Base-by-base conservation (phyloP, 2,329 filamentous ascomycete species). In the Truncatella angustata region DNA sequence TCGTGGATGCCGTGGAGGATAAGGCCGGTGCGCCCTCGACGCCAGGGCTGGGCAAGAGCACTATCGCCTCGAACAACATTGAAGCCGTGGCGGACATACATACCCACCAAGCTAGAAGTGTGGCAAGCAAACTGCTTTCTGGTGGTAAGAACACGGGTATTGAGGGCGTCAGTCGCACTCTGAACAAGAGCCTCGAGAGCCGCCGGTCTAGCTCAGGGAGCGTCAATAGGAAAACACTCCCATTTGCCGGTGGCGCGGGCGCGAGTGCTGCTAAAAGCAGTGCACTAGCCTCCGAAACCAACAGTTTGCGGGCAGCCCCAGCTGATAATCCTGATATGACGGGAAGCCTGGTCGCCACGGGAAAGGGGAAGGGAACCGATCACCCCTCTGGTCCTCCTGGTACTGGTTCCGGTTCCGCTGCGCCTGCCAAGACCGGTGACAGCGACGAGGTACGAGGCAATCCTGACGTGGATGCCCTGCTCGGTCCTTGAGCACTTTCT, bases 1-100 rank as follows among this genome's bases (percentile, higher is more conserved):
- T 99, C 5, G 86, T 99, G 32, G 93, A 99, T 66, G 94, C 94
- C 0, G 80, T 84, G 2, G 94, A 99, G 70, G 94, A 99, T 70
- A 97, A 96, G 65, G 85, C 91, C 0, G 88, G 88, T 1, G 92
- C 91, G 2, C 94, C 94, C 0, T 87, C 88, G n/a, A 97, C 93
- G 0, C 93, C 94, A 0, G 92, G 93, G 0, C 80, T 96, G 50
- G 90, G 90, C 35, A 96, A 96, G 69, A 92, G 87, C 58, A 97
- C 94, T 0, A 92, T 97, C 14, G 91, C 91, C 11, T 87, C 90
- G 35, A 91, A 90, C 57, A 87, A 88, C 50, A 88, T 97, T 35
- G 91, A 94, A 67, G 94, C 91, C 2, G 87, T 86, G 64, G 94
- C 90, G 16, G 91, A 83, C 55, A 82, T 85, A 61, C 79, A 79